A percentile compares a stretch with the other conserved stretches of the same genome.
Conservation (phyloP, 768 basidiomycete species). For the Roridomyces roridus region DNA sequence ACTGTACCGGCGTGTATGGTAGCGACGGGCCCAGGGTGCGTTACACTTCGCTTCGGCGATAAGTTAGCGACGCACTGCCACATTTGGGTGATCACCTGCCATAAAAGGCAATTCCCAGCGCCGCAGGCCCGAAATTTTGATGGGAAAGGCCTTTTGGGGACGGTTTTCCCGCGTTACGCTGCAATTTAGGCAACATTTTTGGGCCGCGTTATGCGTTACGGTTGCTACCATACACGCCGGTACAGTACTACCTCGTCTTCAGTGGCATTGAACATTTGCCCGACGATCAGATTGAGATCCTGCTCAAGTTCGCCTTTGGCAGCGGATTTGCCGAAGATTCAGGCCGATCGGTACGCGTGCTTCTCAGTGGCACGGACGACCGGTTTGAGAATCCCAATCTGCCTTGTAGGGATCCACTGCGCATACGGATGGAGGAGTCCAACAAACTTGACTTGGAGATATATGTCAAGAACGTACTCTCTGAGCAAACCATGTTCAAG, state of each 20-base stretch:
- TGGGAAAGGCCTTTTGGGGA: no score
- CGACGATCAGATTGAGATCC: neutral
- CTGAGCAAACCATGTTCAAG: neutral
- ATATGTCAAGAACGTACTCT: neutral
- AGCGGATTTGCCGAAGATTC: neutral
- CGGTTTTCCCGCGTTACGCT: no score
- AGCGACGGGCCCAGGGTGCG: no score
- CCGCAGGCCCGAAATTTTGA: no score
- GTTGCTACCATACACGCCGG: no score
- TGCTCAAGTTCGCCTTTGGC: neutral
- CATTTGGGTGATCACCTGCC: no score
- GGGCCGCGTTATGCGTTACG: no score
- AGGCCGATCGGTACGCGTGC: neutral
- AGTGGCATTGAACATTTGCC: neutral
- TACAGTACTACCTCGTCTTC: conserved; percentile 1
- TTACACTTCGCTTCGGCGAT: no score
- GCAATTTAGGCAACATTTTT: no score
- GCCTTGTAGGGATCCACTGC: neutral
- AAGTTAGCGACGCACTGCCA: no score
- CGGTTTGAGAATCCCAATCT: neutral
- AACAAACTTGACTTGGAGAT: neutral
- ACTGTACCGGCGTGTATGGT: no score
- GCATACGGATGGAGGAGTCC: neutral
- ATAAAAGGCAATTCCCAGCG: no score
- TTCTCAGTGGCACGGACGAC: neutral